Base-by-base conservation (phyloP, 2,329 filamentous ascomycete species). In the Stemphylium vesicarium region DNA sequence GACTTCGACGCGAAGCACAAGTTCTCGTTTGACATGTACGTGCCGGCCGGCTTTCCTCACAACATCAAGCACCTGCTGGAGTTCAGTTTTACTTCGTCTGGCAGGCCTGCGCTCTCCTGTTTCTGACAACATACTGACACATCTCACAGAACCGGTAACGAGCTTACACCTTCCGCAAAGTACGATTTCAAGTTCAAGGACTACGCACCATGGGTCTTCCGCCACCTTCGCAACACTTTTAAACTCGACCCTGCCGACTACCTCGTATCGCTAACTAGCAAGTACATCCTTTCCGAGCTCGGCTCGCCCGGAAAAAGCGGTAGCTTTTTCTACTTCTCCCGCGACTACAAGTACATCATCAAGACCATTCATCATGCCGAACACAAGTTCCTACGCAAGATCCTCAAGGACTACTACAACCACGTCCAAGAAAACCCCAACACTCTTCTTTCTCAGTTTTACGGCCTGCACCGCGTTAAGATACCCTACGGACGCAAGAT, bases 131-230 rank as follows among this genome's bases (percentile, higher is more conserved):
- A 22, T 41, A 50, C 60, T 66, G 43, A 80, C 83, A 68, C 4
- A 29, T 32, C 26, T 51, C 35, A 53, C 70, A 93, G 90, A 72
- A 96, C 93, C 63, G 95, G 95, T 62, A 97, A 97, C 75, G 95
- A 99, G 80, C 82, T 99, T 74, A 96, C 96, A 4, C 95, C 95
- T 18, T 97, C 94, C 59, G 93, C 95, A 65, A 98, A 99, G 79
- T 99, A 99, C 81, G 95, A 99, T 80, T 99, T 99, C 87, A 99
- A 99, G 78, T 99, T 99, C 84, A 99, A 99, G 80, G 95, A 99
- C 79, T 99, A 99, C 77, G 94, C 94, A n/a, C 95, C 95, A 53
- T 98, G 94, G 93, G 95, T 99, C 55, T 99, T 99, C 78, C 91
- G 95, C 69, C 91, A 92, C 77, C 84, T 99, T 38, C 90, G 95